Conservation (phyloP, 192 early-diverging fungal species). For the Haplosporangium gracile region DNA sequence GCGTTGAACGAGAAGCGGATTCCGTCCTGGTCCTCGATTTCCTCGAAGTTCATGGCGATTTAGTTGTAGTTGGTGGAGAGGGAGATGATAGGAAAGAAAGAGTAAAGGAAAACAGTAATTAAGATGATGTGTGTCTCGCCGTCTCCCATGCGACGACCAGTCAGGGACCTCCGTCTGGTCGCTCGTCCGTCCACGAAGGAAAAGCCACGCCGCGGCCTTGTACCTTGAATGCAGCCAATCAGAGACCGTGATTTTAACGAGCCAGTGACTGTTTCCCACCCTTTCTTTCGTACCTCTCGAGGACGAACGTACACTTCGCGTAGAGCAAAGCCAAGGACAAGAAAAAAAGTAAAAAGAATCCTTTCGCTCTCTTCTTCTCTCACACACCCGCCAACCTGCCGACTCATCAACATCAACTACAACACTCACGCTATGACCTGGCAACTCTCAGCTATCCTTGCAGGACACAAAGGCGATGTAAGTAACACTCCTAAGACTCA, state of each 20-base stretch:
- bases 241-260: background rate
- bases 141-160: background rate
- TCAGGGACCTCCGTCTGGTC: background rate
- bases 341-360: background rate
- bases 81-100: slow-evolving; percentile 3
- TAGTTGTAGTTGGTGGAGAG: slow-evolving; percentile 8
- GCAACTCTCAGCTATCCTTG: slow-evolving; percentile 54
- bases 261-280: background rate
- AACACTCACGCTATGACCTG: slow-evolving; percentile 28
- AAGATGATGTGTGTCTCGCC: background rate
- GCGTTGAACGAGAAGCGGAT: slow-evolving; percentile 98
- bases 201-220: slow-evolving; percentile 7
- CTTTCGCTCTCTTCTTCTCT: background rate
- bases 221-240: background rate
- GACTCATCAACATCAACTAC: background rate
- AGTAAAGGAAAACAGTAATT: background rate
- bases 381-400: background rate
- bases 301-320: no score
- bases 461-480: slow-evolving; percentile 55
- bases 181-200: background rate
- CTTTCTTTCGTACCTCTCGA: no score
- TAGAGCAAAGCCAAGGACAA: no score
- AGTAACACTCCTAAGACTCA: background rate
- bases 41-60: slow-evolving; percentile 81
- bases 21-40: slow-evolving; percentile 95